Conservation (phyloP, 495 filamentous ascomycete species). For the Lasiosphaeria miniovina region DNA sequence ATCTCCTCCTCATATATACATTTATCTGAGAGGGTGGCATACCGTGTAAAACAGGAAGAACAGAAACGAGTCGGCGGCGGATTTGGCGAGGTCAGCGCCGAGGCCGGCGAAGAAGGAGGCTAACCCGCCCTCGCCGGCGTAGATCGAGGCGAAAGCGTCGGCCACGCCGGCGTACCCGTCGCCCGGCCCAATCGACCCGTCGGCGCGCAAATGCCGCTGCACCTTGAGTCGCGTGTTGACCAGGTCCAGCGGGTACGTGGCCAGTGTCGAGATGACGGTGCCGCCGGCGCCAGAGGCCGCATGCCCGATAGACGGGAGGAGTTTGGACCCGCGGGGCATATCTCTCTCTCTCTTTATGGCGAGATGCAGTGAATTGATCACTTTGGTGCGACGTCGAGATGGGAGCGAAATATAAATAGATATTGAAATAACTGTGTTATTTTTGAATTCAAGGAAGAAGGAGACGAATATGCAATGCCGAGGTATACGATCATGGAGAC, state of each 20-base stretch:
- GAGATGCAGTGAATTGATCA: too few species aligned
- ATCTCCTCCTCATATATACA: neutral
- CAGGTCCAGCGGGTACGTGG: slow-evolving; percentile 81
- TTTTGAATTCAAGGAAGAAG: neutral
- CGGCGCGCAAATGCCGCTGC: slow-evolving; percentile 58
- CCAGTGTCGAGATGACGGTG: slow-evolving; percentile 73
- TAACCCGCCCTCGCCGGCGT: slow-evolving; percentile 64
- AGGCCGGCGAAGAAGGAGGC: slow-evolving; percentile 73
- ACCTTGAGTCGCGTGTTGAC: slow-evolving; percentile 82
- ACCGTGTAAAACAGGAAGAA: slow-evolving; percentile 80
- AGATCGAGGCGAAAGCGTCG: slow-evolving; percentile 73
- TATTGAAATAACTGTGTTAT: neutral
- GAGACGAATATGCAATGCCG: too few species aligned
- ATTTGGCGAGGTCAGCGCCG: slow-evolving; percentile 67
- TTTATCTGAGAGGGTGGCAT: slow-evolving; percentile 38
- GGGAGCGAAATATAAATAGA: neutral
- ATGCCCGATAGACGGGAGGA: slow-evolving; percentile 84
- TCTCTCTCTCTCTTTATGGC: slow-evolving; percentile 12
- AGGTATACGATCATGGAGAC: too few species aligned
- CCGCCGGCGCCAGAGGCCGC: slow-evolving; percentile 77
- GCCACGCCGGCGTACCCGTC: slow-evolving; percentile 56
- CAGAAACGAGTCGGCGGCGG: slow-evolving; percentile 72
- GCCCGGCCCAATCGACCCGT: slow-evolving; percentile 30
- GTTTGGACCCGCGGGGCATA: slow-evolving; percentile 29
- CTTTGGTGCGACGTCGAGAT: too few species aligned